Percentiles rank a stretch among this genome's conserved stretches.
Evolutionary conservation across 257 asterid genomes (phyloP).

Genomic region (Gentiana dahurica): DNA sequence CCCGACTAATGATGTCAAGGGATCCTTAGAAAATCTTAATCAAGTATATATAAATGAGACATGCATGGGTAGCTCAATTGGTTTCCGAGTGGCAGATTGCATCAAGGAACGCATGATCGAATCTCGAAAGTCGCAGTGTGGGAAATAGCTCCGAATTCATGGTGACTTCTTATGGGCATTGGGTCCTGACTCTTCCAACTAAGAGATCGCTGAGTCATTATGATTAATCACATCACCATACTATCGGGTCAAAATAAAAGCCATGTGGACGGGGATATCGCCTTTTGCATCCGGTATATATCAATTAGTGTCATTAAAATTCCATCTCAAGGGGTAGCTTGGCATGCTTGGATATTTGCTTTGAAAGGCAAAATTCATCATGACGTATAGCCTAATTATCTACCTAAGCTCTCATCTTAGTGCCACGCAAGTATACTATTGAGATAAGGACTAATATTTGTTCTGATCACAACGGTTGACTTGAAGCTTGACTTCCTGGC

Average conservation of each 20-base stretch:
- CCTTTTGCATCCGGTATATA: background rate
- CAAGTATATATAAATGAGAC: too few species aligned
- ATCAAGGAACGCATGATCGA: too few species aligned
- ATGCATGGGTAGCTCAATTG: too few species aligned
- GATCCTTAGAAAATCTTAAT: too few species aligned
- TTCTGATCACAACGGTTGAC: constrained; percentile 9
- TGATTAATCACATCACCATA: background rate
- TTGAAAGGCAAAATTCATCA: constrained; percentile 9
- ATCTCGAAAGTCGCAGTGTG: too few species aligned
- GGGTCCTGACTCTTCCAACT: too few species aligned
- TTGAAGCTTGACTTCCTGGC: constrained; percentile 1
- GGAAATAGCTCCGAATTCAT: too few species aligned
- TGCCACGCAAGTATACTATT: too few species aligned
- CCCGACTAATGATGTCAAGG: too few species aligned
- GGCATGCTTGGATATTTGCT: constrained; percentile 12
- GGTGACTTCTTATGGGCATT: too few species aligned
- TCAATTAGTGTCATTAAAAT: background rate
- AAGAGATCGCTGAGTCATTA: background rate
- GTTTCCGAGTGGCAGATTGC: too few species aligned
- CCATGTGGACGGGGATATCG: background rate
- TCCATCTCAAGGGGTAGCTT: background rate
- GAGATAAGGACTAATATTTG: background rate
- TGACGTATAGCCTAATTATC: background rate
- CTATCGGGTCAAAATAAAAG: background rate
- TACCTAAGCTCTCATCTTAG: background rate